phyloP scores from a whole-genome alignment of 768 basidiomycete species.

The Termitomyces sp. region DNA sequence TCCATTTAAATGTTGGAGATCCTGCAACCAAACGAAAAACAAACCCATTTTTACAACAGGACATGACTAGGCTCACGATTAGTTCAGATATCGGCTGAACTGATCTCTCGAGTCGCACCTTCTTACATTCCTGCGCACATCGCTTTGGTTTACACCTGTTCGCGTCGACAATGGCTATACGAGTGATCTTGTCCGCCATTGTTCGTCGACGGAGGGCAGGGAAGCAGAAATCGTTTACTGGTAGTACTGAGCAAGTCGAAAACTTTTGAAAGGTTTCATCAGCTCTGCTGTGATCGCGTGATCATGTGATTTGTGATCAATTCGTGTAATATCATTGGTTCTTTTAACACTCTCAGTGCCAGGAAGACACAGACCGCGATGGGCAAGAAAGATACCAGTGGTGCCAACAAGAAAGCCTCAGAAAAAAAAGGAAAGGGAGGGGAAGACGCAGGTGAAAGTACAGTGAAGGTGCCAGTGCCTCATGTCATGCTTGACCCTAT shows the following conservation, averaged over 20 bases:
- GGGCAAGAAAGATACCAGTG: conserved; percentile 29
- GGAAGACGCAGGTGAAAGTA: conserved; percentile 32
- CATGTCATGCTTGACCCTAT: not conserved
- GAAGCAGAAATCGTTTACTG: conserved; percentile 2
- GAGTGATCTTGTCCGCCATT: conserved; percentile 95
- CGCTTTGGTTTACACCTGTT: conserved; percentile 96
- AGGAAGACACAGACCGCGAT: conserved; percentile 12
- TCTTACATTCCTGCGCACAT: conserved; percentile 98
- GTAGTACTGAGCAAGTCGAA: conserved; percentile 6
- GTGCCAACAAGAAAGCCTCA: conserved; percentile 28
- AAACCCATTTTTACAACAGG: conserved; percentile 22
- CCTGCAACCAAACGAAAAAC: not conserved
- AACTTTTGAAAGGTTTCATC: conserved; percentile 11
- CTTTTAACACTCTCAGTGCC: not conserved
- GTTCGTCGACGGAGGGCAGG: conserved; percentile 7
- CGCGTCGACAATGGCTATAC: conserved; percentile 91
- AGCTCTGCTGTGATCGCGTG: conserved; percentile 7
- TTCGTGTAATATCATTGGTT: conserved; percentile 12
- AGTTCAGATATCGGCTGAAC: conserved; percentile 5
- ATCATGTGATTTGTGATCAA: conserved; percentile 16
- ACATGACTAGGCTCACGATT: conserved; percentile 17
- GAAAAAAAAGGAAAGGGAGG: conserved; percentile 42
- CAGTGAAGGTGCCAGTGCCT: conserved; percentile 29
- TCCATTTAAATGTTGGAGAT: not conserved
- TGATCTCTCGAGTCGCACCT: conserved; percentile 39